Evolutionary conservation across 768 basidiomycete species (phyloP).

Genomic region (Agaricus subrufescens): DNA sequence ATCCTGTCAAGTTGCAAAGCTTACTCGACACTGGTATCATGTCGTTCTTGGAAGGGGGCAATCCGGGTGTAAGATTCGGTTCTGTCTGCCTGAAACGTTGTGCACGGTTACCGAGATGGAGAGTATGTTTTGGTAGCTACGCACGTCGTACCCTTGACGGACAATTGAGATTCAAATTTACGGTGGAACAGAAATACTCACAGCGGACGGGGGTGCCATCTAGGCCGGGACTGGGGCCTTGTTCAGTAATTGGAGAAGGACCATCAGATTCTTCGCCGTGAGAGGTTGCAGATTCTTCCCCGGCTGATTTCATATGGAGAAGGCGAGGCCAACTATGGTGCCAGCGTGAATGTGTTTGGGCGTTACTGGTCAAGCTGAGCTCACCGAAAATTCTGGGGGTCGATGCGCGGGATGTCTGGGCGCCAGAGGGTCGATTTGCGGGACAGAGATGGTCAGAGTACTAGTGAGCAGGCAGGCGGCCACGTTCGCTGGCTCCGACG

Average conservation of each 20-base stretch:
- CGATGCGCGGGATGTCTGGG: too few species aligned
- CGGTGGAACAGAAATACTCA: constrained; percentile 33
- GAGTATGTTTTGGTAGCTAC: constrained; percentile 27
- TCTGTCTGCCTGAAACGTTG: constrained; percentile 61
- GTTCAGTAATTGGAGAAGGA: constrained; percentile 41
- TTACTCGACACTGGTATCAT: constrained; percentile 81
- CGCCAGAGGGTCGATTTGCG: too few species aligned
- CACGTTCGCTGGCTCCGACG: neutral
- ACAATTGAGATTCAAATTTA: neutral
- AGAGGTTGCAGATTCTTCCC: constrained; percentile 31
- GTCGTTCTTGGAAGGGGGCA: constrained; percentile 76
- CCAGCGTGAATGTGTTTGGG: neutral
- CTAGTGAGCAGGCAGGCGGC: too few species aligned
- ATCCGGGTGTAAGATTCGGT: constrained; percentile 82
- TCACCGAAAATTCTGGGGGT: too few species aligned
- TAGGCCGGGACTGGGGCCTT: constrained; percentile 70
- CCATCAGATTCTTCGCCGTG: constrained; percentile 64
- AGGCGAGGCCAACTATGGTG: neutral
- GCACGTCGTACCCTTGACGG: constrained; percentile 76
- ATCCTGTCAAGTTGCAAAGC: constrained; percentile 18
- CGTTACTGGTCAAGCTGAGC: neutral
- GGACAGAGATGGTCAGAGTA: too few species aligned
- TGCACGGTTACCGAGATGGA: constrained; percentile 4
- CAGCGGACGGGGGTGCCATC: constrained; percentile 76
- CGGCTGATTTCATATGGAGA: constrained; percentile 3